Evolutionary conservation across 163 green algal species (phyloP).

Genomic region (Dunaliella salina): DNA sequence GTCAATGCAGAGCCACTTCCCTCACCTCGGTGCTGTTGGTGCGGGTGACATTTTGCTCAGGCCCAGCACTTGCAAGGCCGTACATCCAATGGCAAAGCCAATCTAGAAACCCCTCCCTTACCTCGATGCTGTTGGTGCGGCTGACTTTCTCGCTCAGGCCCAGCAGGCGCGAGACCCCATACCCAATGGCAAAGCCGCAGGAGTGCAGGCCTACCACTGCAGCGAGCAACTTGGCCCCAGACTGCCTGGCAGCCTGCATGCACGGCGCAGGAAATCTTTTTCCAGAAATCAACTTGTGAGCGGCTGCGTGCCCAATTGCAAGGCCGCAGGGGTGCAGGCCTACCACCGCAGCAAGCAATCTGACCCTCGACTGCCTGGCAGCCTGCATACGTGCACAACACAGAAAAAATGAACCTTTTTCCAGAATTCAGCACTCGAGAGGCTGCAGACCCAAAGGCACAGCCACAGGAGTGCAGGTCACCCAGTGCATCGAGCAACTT

Average conservation of each 20-base stretch:
- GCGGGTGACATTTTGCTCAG: slow-evolving; percentile 50
- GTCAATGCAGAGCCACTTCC: not conserved
- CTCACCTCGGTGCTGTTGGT: slow-evolving; percentile 55
- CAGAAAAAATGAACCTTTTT: too few relatives aligned
- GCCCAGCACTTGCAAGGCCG: slow-evolving; percentile 43
- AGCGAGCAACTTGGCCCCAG: slow-evolving; percentile 20
- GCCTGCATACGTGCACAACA: not conserved
- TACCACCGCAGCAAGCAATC: slow-evolving; percentile 29
- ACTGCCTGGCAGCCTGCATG: not conserved
- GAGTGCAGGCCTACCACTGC: slow-evolving; percentile 32
- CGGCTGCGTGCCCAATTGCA: slow-evolving; percentile 47
- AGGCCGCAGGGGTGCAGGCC: slow-evolving; percentile 49
- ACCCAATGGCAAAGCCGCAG: slow-evolving; percentile 61
- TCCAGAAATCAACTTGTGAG: too few relatives aligned
- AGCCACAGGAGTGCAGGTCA: slow-evolving; percentile 43
- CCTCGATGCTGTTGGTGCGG: slow-evolving; percentile 57
- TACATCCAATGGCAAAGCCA: too few relatives aligned
- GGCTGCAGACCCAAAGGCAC: slow-evolving; percentile 52
- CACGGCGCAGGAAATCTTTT: too few relatives aligned
- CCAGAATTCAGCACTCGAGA: too few relatives aligned
- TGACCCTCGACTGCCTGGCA: not conserved
- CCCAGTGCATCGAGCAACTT: slow-evolving; percentile 29
- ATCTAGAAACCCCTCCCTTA: not conserved
- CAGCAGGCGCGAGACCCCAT: slow-evolving; percentile 43
- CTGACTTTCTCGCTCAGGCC: slow-evolving; percentile 50